Evolutionary conservation across 257 asterid species (phyloP), one percentile per base, ranked within the genome.

Genomic region (Gentiana macrophylla): DNA sequence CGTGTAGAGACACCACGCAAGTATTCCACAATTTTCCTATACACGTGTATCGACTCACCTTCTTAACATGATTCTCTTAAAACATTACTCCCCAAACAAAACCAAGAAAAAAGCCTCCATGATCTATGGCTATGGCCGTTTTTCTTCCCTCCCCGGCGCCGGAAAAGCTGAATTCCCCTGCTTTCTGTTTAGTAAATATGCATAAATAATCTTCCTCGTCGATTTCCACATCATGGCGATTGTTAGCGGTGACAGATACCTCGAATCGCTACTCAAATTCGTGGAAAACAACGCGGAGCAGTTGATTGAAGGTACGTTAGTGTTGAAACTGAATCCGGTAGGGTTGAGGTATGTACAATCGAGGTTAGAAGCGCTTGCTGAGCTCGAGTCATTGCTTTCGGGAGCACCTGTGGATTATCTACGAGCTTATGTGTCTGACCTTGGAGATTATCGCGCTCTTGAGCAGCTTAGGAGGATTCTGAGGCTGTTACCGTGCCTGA

Each of bases 371-470:
- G 91, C 95, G 32, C 55, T 91, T 59, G 79, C 74, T 71, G 98
- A 86, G 80, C 80, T 91, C 15, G 98, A 91, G 71, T 75, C 89
- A 63, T 74, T 91, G 72, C 65, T 84, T 38, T 57, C 85, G 55
- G 96, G 96, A 37, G 98, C 98, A 56, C 98, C 98, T 35, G 94
- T 91, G 35, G 98, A 91, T 77, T 91, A 91, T 71, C 69, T 91
- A 67, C 87, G 98, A 36, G 98, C 98, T 2, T 91, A 91, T 59
- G 83, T 87, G 47, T 84, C 95, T n/a, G 98, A 91, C 77, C 79
- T 91, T 53, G 98, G 98, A 3, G 98, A 87, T 70, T 92, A 91
- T 76, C 92, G 95, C 45, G 98, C 98, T 38, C 86, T 91, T 32
- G 96, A 91, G 83, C 89, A 83, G 84, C 67, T 91, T 37, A 78